Evolutionary conservation across 2,329 filamentous ascomycete species (phyloP), one percentile per base, ranked within the genome.

Genomic region (Colletotrichum chlorophyti): DNA sequence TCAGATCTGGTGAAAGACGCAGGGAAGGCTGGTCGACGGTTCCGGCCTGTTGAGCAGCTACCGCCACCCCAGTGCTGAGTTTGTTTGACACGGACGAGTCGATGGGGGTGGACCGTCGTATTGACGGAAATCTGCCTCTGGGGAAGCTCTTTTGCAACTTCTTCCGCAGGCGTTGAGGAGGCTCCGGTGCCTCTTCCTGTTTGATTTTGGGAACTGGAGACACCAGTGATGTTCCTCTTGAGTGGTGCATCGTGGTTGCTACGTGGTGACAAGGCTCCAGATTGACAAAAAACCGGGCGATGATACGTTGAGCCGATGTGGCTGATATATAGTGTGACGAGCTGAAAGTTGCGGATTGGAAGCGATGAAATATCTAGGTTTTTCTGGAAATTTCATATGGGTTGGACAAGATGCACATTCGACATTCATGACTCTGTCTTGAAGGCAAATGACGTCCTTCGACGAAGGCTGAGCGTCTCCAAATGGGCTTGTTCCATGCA

Each of bases 111-210:
- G 38, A 35, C 45, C 66, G 58, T 37, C 70, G 70, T 31, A 63
- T 43, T 27, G 60, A 64, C 27, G 65, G 61, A 15, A 50, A 60
- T 59, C 67, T 72, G 49, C 68, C 63, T 58, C 65, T 66, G 5
- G 69, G 61, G 41, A 68, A 68, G n/a, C 62, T 65, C 53, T 69
- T 73, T 35, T 69, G 68, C 14, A 74, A 65, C 55, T 65, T 74
- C 27, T 46, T 60, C 7, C 62, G 46, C n/a, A 59, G 29, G 11
- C 48, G 55, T 35, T 61, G 34, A 7, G 48, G 32, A 43, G 69
- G 63, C 49, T 53, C 26, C 58, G 26, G 61, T 8, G 58, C 34
- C 60, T 65, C n/a, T n/a, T n/a, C n/a, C n/a, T 66, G 46, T 41
- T 48, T 19, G 55, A 51, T 10, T 34, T 40, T 4, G 46, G 53